Percentiles rank a stretch among this genome's conserved stretches.
These are phyloP conservation scores for Lanmaoa rubissima DNA, from an alignment of 768 basidiomycete species.

Conservation along the genomic window DNA sequence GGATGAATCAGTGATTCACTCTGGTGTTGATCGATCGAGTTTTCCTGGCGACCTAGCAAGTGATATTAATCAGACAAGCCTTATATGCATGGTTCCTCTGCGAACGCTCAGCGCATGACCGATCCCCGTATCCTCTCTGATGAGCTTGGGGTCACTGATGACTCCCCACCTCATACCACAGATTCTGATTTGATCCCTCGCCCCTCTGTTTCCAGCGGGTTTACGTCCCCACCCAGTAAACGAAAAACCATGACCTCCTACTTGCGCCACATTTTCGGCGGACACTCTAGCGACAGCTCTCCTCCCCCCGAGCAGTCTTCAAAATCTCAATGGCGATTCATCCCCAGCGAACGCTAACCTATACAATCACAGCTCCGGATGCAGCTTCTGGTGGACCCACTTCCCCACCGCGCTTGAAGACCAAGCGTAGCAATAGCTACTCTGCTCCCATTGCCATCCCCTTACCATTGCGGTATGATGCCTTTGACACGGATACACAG, in stretches of 20 bases:
- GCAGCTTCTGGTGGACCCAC: slow-evolving; percentile 30
- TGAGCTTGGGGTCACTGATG: too few relatives aligned
- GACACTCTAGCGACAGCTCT: slow-evolving; percentile 27
- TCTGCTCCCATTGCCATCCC: slow-evolving; percentile 36
- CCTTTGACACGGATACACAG: slow-evolving; percentile 33
- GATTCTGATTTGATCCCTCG: too few relatives aligned
- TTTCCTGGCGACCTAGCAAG: too few relatives aligned
- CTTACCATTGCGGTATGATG: slow-evolving; percentile 42
- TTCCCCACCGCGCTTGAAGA: slow-evolving; percentile 36
- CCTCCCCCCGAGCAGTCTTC: slow-evolving; percentile 27
- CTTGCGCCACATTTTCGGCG: slow-evolving; percentile 48
- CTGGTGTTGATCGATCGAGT: too few relatives aligned
- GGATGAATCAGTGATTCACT: too few relatives aligned
- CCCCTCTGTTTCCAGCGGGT: too few relatives aligned
- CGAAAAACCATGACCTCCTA: slow-evolving; percentile 45
- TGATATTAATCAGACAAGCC: too few relatives aligned
- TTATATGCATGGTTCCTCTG: too few relatives aligned
- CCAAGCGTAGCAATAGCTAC: slow-evolving; percentile 42
- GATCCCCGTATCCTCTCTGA: too few relatives aligned
- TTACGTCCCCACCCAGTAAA: neutral
- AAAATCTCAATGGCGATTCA: slow-evolving; percentile 44
- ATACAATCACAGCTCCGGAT: slow-evolving; percentile 40
- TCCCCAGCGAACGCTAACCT: slow-evolving; percentile 38
- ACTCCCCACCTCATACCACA: too few relatives aligned
- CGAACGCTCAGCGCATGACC: too few relatives aligned